These are phyloP conservation scores for Pterula multifida DNA, from an alignment of 1,284 basidiomycete species.

Conservation along the genomic window DNA sequence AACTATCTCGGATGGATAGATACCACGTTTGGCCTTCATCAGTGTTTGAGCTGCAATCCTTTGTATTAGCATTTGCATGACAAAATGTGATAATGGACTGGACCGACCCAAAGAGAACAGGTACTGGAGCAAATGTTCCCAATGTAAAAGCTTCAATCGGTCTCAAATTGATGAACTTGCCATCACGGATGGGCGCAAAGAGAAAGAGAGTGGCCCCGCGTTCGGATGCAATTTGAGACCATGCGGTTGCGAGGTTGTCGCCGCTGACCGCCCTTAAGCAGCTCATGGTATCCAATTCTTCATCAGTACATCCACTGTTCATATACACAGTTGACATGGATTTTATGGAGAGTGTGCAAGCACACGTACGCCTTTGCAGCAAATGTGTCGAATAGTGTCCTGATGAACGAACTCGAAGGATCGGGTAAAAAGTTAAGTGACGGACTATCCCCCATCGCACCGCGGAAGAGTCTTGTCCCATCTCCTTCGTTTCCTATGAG, in stretches of 20 bases:
- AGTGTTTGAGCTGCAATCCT: constrained; percentile 18
- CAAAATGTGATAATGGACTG: not conserved
- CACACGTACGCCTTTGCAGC: constrained; percentile 17
- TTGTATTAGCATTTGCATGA: not conserved
- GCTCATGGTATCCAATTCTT: constrained; percentile 12
- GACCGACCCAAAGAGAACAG: constrained; percentile 20
- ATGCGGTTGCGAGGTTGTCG: constrained; percentile 16
- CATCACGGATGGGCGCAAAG: constrained; percentile 23
- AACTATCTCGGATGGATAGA: not conserved
- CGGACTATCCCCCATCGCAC: constrained; percentile 25
- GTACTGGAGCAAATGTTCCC: constrained; percentile 20
- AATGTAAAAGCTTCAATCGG: constrained; percentile 21
- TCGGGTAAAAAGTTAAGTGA: constrained; percentile 19
- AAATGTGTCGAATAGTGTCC: constrained; percentile 20
- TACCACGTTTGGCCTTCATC: constrained; percentile 24
- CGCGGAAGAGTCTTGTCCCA: constrained; percentile 20
- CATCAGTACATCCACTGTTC: constrained; percentile 16
- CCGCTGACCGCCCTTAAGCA: constrained; percentile 19
- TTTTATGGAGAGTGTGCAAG: not conserved
- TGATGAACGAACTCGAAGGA: constrained; percentile 17
- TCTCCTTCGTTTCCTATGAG: constrained; percentile 22
- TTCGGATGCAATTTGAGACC: constrained; percentile 14
- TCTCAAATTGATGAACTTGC: constrained; percentile 16
- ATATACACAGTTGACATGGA: not conserved
- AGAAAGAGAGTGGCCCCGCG: constrained; percentile 18